Base-by-base conservation (phyloP, 2,329 filamentous ascomycete species). In the Fusarium sp. region DNA sequence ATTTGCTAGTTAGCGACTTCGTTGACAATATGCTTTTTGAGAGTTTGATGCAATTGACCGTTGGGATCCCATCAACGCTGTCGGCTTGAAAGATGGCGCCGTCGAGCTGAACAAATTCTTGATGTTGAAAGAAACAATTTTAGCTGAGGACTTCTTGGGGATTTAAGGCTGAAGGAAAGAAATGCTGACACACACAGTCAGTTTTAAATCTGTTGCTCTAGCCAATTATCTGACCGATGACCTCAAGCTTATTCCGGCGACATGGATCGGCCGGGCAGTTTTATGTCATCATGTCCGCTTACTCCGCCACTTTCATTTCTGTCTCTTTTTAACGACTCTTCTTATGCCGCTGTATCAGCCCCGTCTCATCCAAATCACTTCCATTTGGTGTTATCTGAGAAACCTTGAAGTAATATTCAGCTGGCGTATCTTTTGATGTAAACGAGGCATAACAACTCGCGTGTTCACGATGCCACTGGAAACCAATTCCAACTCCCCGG, bases 241-340 rank as follows among this genome's bases (percentile, higher is more conserved):
- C 5, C 31, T 22, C 6, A 10, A 19, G 4, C 1, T 34, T 13
- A 1, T 22, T 21, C 6, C 14, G 10, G n/a, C n/a, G 24, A n/a
- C 28, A 15, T 19, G n/a, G 19, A 7, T 34, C 22, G 7, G 7
- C 9, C n/a, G 22, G 31, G 19, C 7, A 14, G 19, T 22, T 22
- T 31, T 24, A 26, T 19, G 40, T 22, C 21, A 45, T 17, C 3
- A 4, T 40, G 8, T 24, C 28, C 36, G 22, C 14, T 11, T 38
- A 14, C 61, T 64, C 39, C 34, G 61, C 59, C 61, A 57, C 51
- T 3, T 19, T 11, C 11, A 7, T 3, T 13, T 21, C 5, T 7
- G 0, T 7, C 14, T 13, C 6, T 2, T 5, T 22, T 24, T 63
- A n/a, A 13, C 3, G 4, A 28, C 10, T 9, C 34, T 43, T 22